A percentile compares a stretch with the other conserved stretches of the same genome.
These are phyloP conservation scores for Phytophthora meadii DNA, from an alignment of 352 stramenopile genomes.

Conservation along the genomic window DNA sequence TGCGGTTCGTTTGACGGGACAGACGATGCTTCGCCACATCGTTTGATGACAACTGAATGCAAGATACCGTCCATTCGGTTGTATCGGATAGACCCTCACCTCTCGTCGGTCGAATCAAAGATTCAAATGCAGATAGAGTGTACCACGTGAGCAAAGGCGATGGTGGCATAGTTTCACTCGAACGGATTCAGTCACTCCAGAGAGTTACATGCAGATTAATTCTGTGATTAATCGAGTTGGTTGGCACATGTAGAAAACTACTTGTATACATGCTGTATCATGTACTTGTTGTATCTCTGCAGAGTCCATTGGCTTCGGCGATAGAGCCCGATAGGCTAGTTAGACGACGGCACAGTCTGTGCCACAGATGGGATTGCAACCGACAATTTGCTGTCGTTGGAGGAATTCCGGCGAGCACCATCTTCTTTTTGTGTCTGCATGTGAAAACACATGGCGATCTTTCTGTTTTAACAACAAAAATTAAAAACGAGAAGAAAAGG, in stretches of 20 bases:
- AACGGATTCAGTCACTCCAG: not conserved
- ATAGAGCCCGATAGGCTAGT: not conserved
- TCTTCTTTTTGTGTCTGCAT: not conserved
- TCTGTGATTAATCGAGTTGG: too few relatives aligned
- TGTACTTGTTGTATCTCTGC: too few relatives aligned
- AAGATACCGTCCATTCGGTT: constrained; percentile 1
- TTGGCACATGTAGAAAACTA: too few relatives aligned
- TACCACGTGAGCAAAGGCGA: not conserved
- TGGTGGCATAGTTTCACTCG: not conserved
- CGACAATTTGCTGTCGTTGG: not conserved
- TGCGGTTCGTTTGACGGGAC: not conserved
- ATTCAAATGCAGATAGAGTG: not conserved
- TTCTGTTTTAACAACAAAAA: too few relatives aligned
- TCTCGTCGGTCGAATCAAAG: not conserved
- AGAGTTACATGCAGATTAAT: not conserved
- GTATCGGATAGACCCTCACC: constrained; percentile 1
- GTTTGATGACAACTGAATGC: constrained; percentile 1
- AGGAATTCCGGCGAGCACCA: not conserved
- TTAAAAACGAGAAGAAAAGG: too few relatives aligned
- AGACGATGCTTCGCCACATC: not conserved
- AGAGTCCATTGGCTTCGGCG: too few relatives aligned
- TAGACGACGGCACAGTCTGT: not conserved
- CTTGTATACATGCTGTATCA: too few relatives aligned
- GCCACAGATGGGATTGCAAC: not conserved
- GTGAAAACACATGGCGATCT: too few relatives aligned